Conservation (phyloP, 2,329 filamentous ascomycete species). For the Pyrenophora tritici-repentis region DNA sequence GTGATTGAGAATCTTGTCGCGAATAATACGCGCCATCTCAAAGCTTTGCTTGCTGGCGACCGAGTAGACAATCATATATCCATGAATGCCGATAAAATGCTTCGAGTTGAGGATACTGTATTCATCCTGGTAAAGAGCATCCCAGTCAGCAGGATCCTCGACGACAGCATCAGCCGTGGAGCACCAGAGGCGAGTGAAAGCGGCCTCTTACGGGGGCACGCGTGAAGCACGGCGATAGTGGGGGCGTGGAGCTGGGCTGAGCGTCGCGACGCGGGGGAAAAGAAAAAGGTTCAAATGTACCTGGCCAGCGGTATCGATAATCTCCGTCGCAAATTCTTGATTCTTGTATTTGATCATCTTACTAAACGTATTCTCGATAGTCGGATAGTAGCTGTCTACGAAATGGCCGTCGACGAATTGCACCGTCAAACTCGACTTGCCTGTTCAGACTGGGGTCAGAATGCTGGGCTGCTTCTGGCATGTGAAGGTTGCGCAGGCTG, state of each 20-base stretch:
- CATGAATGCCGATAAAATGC: constrained; percentile 98
- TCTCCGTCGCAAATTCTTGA: constrained; percentile 93
- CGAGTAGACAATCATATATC: constrained; percentile 98
- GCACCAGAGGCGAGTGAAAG: background rate
- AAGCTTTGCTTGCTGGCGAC: constrained; percentile 92
- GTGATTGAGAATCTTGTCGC: constrained; percentile 97
- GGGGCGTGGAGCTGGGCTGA: constrained; percentile 18
- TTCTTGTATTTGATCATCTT: constrained; percentile 92
- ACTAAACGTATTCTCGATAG: constrained; percentile 98
- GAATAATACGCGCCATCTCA: constrained; percentile 95
- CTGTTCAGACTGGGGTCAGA: constrained; percentile 55
- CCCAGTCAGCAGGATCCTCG: constrained; percentile 29
- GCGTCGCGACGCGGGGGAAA: constrained; percentile 20
- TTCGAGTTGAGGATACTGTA: constrained; percentile 98
- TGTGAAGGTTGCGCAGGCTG: constrained; percentile 22
- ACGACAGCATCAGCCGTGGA: constrained; percentile 3
- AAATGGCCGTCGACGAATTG: constrained; percentile 98
- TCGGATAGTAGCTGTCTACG: constrained; percentile 98
- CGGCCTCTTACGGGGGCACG: background rate
- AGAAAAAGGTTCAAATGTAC: constrained; percentile 54
- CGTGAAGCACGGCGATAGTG: constrained; percentile 14
- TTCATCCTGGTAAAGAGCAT: constrained; percentile 70
- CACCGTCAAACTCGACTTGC: constrained; percentile 96
- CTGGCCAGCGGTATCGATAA: constrained; percentile 97
- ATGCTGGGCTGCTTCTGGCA: constrained; percentile 12